These are phyloP conservation scores for Termitomyces sp. DNA, from an alignment of 1,284 basidiomycete species.

Conservation along the genomic window DNA sequence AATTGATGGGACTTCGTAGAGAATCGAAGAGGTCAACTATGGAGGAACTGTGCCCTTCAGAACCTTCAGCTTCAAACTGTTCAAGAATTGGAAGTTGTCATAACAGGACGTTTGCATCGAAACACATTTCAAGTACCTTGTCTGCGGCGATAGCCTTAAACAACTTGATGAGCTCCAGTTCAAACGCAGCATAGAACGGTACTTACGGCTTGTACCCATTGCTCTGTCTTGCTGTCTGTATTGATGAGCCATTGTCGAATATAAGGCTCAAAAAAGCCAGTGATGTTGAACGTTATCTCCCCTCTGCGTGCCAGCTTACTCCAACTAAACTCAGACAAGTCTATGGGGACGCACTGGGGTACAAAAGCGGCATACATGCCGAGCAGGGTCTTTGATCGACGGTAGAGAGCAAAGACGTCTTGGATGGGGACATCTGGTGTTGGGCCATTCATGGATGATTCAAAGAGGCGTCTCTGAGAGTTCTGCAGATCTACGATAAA, in stretches of 20 bases:
- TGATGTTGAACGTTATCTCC: constrained; percentile 60
- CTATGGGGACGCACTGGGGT: constrained; percentile 49
- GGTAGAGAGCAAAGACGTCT: constrained; percentile 85
- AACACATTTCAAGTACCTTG: constrained; percentile 46
- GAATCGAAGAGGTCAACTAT: constrained; percentile 97
- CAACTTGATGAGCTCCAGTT: not conserved
- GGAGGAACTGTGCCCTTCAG: constrained; percentile 88
- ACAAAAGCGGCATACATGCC: constrained; percentile 82
- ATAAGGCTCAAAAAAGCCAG: constrained; percentile 82
- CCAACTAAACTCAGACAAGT: not conserved
- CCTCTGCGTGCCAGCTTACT: constrained; percentile 32
- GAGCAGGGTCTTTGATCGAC: constrained; percentile 66
- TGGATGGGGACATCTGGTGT: constrained; percentile 79
- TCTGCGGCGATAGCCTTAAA: constrained; percentile 79
- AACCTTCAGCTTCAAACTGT: constrained; percentile 82
- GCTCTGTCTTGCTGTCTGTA: constrained; percentile 85
- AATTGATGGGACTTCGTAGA: constrained; percentile 84
- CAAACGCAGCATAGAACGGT: constrained; percentile 12
- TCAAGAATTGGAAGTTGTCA: constrained; percentile 14
- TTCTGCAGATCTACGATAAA: constrained; percentile 75
- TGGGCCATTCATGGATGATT: constrained; percentile 75
- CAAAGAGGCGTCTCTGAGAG: constrained; percentile 65
- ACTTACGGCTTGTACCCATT: constrained; percentile 92
- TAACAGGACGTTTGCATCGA: not conserved
- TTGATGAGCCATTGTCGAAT: constrained; percentile 88